phyloP scores from a whole-genome alignment of 2,329 filamentous ascomycete species.

The Fusarium clavum region DNA sequence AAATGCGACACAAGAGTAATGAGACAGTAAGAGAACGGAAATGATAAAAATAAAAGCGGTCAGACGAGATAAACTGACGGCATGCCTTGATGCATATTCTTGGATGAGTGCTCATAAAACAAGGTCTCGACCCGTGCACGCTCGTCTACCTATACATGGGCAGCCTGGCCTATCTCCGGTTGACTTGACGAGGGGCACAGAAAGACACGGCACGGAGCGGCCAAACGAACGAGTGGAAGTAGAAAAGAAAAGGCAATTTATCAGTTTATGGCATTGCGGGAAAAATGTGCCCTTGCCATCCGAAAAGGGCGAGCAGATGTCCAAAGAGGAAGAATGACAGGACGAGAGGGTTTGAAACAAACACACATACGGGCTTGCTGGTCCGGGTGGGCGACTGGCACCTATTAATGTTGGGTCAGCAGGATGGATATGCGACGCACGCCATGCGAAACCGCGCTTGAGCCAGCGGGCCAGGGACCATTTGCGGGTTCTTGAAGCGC shows the following conservation, averaged over 20 bases:
- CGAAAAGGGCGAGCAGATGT: conserved; percentile 39
- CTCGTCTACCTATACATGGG: conserved; percentile 41
- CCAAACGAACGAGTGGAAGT: conserved; percentile 44
- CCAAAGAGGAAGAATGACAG: conserved; percentile 28
- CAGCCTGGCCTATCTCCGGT: conserved; percentile 43
- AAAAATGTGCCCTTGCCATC: conserved; percentile 41
- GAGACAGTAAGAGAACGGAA: conserved; percentile 29
- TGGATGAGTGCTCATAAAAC: conserved; percentile 35
- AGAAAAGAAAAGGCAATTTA: conserved; percentile 23
- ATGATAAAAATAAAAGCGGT: conserved; percentile 22
- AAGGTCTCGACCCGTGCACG: conserved; percentile 40
- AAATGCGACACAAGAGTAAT: conserved; percentile 18
- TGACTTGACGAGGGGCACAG: conserved; percentile 31
- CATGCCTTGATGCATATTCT: conserved; percentile 42
- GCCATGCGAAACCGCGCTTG: conserved; percentile 41
- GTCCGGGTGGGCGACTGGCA: conserved; percentile 41
- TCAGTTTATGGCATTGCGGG: conserved; percentile 46
- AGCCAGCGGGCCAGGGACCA: conserved; percentile 40
- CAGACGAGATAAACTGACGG: conserved; percentile 23
- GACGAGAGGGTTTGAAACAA: conserved; percentile 47
- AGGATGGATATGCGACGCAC: conserved; percentile 44
- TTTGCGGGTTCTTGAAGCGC: conserved; percentile 37
- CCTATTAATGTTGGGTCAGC: conserved; percentile 48
- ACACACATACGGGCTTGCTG: conserved; percentile 33
- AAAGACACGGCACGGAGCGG: conserved; percentile 28